Base-by-base conservation (phyloP, 2,329 filamentous ascomycete genomes). In the Penicillium sp. region DNA sequence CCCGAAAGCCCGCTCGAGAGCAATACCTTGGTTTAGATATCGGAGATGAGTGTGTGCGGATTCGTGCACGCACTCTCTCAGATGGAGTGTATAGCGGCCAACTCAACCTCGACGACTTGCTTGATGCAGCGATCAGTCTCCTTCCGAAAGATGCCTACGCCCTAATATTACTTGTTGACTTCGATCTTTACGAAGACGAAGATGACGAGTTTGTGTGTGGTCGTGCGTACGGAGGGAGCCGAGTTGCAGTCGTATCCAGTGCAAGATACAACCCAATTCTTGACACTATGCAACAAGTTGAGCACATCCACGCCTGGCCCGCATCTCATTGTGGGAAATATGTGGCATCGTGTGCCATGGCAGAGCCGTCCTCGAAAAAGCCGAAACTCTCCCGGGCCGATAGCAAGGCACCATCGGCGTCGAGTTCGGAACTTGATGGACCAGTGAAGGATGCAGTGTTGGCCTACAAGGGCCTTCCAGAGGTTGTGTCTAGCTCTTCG, bases 141-240 rank as follows among this genome's bases (percentile, higher is more conserved):
- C 68, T 88, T 0, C 85, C 84, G 0, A 47, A 61, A 0, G 81
- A 88, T 60, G 85, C 85, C 0, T 85, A 85, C 54, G 77, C 85
- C 0, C 64, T 88, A 1, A 62, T 86, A 0, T 66, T 89, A 34
- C 63, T 88, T 0, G 71, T 82, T 0, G 72, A 84, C 32, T 81
- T 87, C n/a, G 86, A 89, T 63, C 69, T 88, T 13, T 88, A 85
- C 62, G 85, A 88, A 60, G 79, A 80, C 46, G 83, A 86, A 0
- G 82, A 87, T 0, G 87, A 89, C 55, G 80, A 84, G 18, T 90
- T 88, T 62, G 84, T 81, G 49, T 88, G 85, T 56, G 87, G 86
- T 0, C 72, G 85, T 27, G 85, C 87, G 0, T 90, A 86, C 64
- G 87, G 87, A 0, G 83, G 80, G 0, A 84, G 81, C 53, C 76